A percentile compares a stretch with the other conserved stretches of the same genome.
phyloP scores from a whole-genome alignment of 140 eudicot species.

The Erigeron philadelphicus region DNA sequence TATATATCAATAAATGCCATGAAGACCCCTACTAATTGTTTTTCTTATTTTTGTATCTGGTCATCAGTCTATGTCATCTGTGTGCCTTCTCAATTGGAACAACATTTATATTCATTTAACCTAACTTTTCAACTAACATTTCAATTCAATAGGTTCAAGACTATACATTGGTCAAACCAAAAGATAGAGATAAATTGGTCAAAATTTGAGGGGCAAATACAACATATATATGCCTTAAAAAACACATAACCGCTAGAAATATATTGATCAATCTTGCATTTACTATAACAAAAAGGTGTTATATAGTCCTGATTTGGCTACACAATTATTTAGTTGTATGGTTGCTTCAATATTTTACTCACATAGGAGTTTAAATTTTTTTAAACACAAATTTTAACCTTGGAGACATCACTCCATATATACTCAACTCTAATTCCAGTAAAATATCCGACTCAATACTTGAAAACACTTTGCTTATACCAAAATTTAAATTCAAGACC shows the following conservation, averaged over 20 bases:
- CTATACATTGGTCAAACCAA: background rate
- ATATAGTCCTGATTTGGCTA: too few species aligned
- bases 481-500: too few species aligned
- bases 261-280: background rate
- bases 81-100: conserved; percentile 34
- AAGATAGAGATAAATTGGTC: background rate
- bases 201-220: background rate
- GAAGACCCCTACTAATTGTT: conserved; percentile 25
- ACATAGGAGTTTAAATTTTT: too few species aligned
- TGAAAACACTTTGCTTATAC: too few species aligned
- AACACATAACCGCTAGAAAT: too few species aligned
- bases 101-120: conserved; percentile 23
- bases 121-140: conserved; percentile 26
- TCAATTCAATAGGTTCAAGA: conserved; percentile 13
- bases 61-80: conserved; percentile 35
- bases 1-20: conserved; percentile 28
- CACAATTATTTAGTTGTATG: too few species aligned
- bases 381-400: too few species aligned
- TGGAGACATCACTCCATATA: too few species aligned
- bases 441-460: too few species aligned
- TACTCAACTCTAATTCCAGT: too few species aligned
- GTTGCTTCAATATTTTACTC: too few species aligned
- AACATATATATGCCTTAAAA: background rate
- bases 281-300: background rate
- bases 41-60: conserved; percentile 16